These are phyloP conservation scores for bread wheat (Triticum aestivum) DNA, from an alignment of 176 grass and related monocot genomes.

Conservation along the genomic window DNA sequence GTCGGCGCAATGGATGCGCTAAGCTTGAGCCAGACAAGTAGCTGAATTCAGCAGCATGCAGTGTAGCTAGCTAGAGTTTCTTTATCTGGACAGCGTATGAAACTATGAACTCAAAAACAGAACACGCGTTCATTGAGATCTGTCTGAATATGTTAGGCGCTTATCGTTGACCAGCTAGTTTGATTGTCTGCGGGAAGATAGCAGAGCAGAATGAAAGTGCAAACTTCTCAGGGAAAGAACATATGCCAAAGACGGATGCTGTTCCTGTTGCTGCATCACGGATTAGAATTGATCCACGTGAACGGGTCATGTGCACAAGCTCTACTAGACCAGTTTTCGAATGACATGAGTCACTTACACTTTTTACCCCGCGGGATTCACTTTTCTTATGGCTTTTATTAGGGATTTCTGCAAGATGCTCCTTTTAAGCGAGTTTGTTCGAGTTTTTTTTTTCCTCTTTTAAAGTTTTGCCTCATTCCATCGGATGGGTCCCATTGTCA, in stretches of 20 bases:
- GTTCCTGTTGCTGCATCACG: background rate
- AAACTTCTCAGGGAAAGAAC: conserved; percentile 29
- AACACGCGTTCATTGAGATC: background rate
- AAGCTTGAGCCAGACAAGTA: no score
- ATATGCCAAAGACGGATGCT: background rate
- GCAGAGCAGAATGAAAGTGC: background rate
- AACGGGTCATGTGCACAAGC: background rate
- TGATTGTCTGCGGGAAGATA: background rate
- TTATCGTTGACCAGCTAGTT: background rate
- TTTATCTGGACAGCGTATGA: background rate
- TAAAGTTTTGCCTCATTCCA: no score
- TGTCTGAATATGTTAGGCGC: background rate
- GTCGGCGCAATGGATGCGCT: background rate
- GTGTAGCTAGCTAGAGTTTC: no score
- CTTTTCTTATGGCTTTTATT: no score
- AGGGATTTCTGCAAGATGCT: no score
- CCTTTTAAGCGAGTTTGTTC: no score
- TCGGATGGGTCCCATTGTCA: no score
- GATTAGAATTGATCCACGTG: background rate
- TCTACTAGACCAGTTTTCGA: background rate
- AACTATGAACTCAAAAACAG: background rate
- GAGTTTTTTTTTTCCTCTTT: no score
- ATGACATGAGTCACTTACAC: no score
- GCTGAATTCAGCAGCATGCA: no score
- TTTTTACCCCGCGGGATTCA: no score